Conservation (phyloP, 805 yeast genomes). For the Nakazawaea ishiwadae region DNA sequence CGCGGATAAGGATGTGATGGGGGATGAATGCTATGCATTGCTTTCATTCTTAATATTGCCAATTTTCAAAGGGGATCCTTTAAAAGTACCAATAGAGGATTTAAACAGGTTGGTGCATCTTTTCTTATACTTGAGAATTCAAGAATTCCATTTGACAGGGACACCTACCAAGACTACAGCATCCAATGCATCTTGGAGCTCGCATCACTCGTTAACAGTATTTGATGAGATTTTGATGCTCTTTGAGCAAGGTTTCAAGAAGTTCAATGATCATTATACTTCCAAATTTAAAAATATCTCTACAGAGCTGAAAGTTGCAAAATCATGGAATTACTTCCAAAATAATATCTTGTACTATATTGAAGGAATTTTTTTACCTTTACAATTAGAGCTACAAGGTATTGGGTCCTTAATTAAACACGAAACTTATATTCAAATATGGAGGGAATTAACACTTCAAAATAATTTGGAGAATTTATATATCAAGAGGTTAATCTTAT, state of each 20-base stretch:
- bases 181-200: background rate
- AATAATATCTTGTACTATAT: constrained; percentile 52
- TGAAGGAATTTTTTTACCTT: constrained; percentile 57
- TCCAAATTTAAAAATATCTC: constrained; percentile 23
- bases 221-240: constrained; percentile 41
- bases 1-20: constrained; percentile 33
- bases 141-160: constrained; percentile 1
- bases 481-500: constrained; percentile 26
- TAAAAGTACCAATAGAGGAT: constrained; percentile 54
- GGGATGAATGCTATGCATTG: constrained; percentile 47
- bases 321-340: constrained; percentile 56
- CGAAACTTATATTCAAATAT: constrained; percentile 2
- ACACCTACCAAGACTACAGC: constrained; percentile 2
- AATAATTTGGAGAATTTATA: background rate
- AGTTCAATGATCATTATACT: constrained; percentile 20
- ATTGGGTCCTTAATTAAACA: constrained; percentile 23
- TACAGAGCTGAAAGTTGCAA: constrained; percentile 27
- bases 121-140: constrained; percentile 23
- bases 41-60: constrained; percentile 38
- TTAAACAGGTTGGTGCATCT: constrained; percentile 41
- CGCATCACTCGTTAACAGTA: constrained; percentile 29
- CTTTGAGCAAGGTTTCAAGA: constrained; percentile 35
- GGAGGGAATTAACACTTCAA: constrained; percentile 6
- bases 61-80: constrained; percentile 41
- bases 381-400: constrained; percentile 41